These are phyloP conservation scores for Cytospora schulzeri DNA, from an alignment of 2,329 filamentous ascomycete species.

Conservation along the genomic window DNA sequence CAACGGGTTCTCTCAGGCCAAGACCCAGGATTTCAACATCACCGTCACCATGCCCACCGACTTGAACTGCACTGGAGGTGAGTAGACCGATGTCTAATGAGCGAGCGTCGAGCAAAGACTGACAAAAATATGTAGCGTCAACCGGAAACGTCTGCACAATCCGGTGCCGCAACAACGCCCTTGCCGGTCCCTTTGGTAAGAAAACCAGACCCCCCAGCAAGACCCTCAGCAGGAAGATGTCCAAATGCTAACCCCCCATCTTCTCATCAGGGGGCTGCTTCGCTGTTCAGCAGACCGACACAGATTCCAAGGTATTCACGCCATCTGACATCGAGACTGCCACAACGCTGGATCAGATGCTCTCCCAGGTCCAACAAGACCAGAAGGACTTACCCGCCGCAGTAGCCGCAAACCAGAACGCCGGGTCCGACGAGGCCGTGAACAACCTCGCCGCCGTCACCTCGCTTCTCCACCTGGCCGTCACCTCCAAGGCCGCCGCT, in stretches of 20 bases:
- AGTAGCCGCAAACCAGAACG: constrained; percentile 47
- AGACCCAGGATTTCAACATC: constrained; percentile 57
- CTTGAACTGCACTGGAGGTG: constrained; percentile 51
- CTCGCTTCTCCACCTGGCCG: not conserved
- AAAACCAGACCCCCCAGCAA: not conserved
- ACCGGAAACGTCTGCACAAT: constrained; percentile 62
- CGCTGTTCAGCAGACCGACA: constrained; percentile 57
- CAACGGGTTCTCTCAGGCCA: constrained; percentile 59
- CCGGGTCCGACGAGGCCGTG: constrained; percentile 37
- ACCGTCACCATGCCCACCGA: constrained; percentile 51
- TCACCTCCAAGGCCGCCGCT: constrained; percentile 20
- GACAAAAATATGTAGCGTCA: constrained; percentile 35
- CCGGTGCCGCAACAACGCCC: constrained; percentile 60
- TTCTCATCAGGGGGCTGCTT: constrained; percentile 53
- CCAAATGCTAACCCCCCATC: not conserved
- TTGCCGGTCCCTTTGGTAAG: constrained; percentile 51
- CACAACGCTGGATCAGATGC: constrained; percentile 47
- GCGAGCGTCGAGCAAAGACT: constrained; percentile 32
- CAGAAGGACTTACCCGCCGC: constrained; percentile 51
- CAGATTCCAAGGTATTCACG: constrained; percentile 44
- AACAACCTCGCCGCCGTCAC: constrained; percentile 8
- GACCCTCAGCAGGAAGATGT: not conserved
- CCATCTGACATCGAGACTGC: constrained; percentile 49
- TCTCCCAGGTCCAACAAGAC: constrained; percentile 53
- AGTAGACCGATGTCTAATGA: constrained; percentile 27